Evolutionary conservation across 257 asterid species (phyloP), one percentile per base, ranked within the genome.

Genomic region (Solanum rostratum): DNA sequence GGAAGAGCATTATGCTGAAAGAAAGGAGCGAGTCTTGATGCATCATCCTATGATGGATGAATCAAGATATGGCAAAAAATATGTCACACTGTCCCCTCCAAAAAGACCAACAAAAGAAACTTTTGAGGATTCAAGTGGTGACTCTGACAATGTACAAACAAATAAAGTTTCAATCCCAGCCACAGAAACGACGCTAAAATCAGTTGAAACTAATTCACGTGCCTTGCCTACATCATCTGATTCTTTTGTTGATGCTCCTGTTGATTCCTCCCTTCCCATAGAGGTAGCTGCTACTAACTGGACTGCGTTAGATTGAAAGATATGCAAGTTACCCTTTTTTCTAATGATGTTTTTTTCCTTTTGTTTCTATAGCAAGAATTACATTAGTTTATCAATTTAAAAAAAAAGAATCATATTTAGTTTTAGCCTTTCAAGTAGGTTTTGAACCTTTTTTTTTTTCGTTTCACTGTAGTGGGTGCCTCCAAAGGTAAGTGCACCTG

Each of bases 381-480:
- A 29, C 63, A 78, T 78, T 49, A 50, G 46, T 19, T 29, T 39
- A 84, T 16, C 5, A 69, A 24, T 1, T 65, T 11, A 7, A 15
- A 0, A 10, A 19, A 69, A 68, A 69, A 24, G 33, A 60, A 43
- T 27, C 41, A 50, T 45, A 16, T 49, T 45, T 76, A 50, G 65
- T 18, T 78, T 52, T 24, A 73, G 74, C 87, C n/a, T n/a, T 79
- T 86, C 46, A 65, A 85, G 63, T 60, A 71, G 79, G 62, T 83
- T 87, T 80, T 46, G 87, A 83, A 85, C 68, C 82, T 29, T 10
- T 78, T 86, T 86, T 81, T 66, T 65, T 74, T 33, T 0, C 6
- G 84, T 88, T 29, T 85, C 50, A 62, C 53, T 66, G 85, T 96
- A 97, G 99, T 97, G 98, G 98, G 92, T 95, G 84, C 97, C 99